Evolutionary conservation across 768 basidiomycete species (phyloP), one percentile per base, ranked within the genome.

Genomic region (Tylopilus felleus): DNA sequence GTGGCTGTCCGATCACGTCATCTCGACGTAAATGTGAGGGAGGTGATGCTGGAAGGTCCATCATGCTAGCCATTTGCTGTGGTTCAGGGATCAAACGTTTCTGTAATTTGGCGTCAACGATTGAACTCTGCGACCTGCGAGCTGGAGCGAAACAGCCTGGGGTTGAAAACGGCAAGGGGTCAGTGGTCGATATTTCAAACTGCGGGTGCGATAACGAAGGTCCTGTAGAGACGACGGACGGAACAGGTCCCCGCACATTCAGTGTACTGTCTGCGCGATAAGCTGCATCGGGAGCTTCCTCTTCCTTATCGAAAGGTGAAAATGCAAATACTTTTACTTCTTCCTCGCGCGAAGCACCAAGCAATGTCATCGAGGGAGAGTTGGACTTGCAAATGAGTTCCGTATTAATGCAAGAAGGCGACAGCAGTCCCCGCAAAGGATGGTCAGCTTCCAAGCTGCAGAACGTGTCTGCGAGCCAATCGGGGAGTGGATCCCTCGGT

Each of bases 401-500:
- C 22, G 39, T 19, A 49, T 60, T 36, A 1, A 52, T 35, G 22
- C 53, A 56, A 46, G 59, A 61, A 52, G 53, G 64, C 17, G 64
- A 66, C 54, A 71, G 57, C 47, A 75, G 55, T 8, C 58, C 59
- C 50, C 71, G 71, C 29, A 74, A 56, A 8, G 74, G 73, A 56
- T 75, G 72, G 8, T 53, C 57, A 7, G 64, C 35, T 56, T 66
- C 65, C 35, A 86, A 71, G 22, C 73, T 73, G 43, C 71, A 72
- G 47, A 88, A 77, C 5, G 83, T 82, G 36, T 71, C 63, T 23
- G 73, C 71, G 14, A 86, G 75, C 86, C 86, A 88, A 23, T 65
- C 60, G 4, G 85, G 85, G 22, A 86, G 69, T 5, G 72, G 59
- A 35, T 39, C 70, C 49, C 49, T 69, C 19, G 52, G 39, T 52